phyloP scores from a whole-genome alignment of 139 green algal genomes.

The Asterochloris erici region DNA sequence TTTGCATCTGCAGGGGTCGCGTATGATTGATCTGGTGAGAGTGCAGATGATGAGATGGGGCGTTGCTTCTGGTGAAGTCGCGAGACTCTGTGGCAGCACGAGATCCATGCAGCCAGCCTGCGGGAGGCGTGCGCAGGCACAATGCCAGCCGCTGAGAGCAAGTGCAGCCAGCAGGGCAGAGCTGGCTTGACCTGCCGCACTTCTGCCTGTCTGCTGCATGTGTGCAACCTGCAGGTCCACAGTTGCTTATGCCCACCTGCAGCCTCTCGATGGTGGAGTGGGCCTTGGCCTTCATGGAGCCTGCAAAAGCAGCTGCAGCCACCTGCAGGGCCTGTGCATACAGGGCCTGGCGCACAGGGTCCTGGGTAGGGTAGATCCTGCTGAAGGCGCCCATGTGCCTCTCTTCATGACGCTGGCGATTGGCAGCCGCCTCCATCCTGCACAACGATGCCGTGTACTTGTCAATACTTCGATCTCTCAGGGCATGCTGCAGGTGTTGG shows the following conservation, averaged over 20 bases:
- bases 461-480: not conserved
- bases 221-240: not conserved
- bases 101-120: no score
- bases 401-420: not conserved
- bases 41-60: no score
- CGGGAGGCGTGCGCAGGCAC: no score
- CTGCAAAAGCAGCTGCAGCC: constrained; percentile 3
- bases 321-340: constrained; percentile 20
- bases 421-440: constrained; percentile 1
- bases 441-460: not conserved
- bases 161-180: not conserved
- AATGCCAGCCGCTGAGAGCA: not conserved
- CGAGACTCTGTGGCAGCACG: no score
- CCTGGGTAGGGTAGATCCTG: constrained; percentile 5
- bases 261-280: constrained; percentile 15
- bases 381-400: constrained; percentile 6
- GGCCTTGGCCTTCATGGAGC: constrained; percentile 11
- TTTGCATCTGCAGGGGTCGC: no score
- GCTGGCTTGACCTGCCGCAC: not conserved
- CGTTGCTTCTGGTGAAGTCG: no score
- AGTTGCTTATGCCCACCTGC: not conserved
- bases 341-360: not conserved
- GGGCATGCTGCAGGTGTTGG: not conserved
- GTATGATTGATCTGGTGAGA: no score
- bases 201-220: not conserved